Percentiles rank a stretch among this genome's conserved stretches.
Conservation (phyloP, 148 eudicot genomes). For the Silene latifolia region DNA sequence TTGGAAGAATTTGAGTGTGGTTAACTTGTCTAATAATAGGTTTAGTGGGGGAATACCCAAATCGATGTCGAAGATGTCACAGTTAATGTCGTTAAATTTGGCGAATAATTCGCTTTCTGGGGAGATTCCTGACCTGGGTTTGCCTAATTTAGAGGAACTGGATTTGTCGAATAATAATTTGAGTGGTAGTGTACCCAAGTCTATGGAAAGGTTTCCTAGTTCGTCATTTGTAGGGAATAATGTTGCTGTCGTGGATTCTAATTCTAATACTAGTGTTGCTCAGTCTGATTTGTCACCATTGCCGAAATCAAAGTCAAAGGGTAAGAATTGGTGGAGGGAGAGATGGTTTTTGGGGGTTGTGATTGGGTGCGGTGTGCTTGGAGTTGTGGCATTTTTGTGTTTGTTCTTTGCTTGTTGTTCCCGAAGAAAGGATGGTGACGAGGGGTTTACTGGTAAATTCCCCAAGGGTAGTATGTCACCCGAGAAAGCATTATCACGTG, state of each 20-base stretch:
- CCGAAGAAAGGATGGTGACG: conserved; percentile 36
- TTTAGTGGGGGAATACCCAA: conserved; percentile 63
- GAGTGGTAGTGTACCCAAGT: conserved; percentile 61
- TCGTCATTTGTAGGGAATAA: conserved; percentile 59
- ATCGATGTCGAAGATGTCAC: conserved; percentile 50
- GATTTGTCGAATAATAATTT: conserved; percentile 65
- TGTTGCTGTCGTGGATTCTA: conserved; percentile 31
- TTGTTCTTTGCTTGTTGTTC: conserved; percentile 45
- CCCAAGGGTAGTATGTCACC: conserved; percentile 68
- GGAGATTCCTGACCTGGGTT: conserved; percentile 54
- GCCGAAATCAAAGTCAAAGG: conserved; percentile 14
- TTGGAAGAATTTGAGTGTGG: conserved; percentile 50
- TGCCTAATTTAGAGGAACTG: conserved; percentile 45
- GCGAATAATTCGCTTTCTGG: conserved; percentile 67
- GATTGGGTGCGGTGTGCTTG: conserved; percentile 43
- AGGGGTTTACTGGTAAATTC: conserved; percentile 51
- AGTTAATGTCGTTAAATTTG: conserved; percentile 49
- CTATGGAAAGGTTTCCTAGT: conserved; percentile 58
- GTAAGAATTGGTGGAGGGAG: conserved; percentile 35
- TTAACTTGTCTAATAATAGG: conserved; percentile 64
- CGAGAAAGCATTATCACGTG: conserved; percentile 55
- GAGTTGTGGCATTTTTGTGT: conserved; percentile 46
- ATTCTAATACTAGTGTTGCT: conserved; percentile 23
- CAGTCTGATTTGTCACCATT: conserved; percentile 33
- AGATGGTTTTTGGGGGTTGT: conserved; percentile 50